Conservation (phyloP, 2,329 filamentous ascomycete genomes). For the Cytospora piceae region DNA sequence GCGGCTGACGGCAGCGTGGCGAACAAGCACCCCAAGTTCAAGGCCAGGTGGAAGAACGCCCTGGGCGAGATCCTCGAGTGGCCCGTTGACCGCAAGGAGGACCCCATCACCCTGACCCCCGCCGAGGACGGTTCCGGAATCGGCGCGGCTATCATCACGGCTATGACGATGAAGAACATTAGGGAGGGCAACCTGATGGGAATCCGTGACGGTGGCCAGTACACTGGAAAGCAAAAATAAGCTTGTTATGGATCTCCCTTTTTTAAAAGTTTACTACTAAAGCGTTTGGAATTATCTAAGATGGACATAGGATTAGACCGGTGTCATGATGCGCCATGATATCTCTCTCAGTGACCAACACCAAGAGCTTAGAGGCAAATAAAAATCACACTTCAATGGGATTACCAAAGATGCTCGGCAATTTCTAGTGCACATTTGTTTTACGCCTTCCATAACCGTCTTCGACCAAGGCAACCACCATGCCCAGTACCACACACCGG, state of each 20-base stretch:
- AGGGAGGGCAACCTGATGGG: slow-evolving; percentile 23
- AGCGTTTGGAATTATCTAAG: not conserved
- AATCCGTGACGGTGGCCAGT: slow-evolving; percentile 19
- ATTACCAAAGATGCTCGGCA: not conserved
- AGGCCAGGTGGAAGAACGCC: slow-evolving; percentile 69
- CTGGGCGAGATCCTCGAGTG: slow-evolving; percentile 76
- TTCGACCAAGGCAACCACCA: too few species aligned
- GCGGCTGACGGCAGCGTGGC: slow-evolving; percentile 78
- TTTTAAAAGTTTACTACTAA: not conserved
- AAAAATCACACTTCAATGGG: not conserved
- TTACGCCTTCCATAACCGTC: too few species aligned
- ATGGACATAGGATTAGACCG: not conserved
- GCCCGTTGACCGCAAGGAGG: slow-evolving; percentile 64
- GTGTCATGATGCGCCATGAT: not conserved
- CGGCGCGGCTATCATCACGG: slow-evolving; percentile 73
- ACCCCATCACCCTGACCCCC: slow-evolving; percentile 68
- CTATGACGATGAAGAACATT: slow-evolving; percentile 38
- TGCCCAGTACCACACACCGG: too few species aligned
- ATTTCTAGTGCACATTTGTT: not conserved
- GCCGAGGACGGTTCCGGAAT: slow-evolving; percentile 78
- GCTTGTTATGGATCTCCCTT: not conserved
- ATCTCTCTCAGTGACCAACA: not conserved
- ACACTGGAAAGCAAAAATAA: slow-evolving; percentile 8
- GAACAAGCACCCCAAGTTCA: slow-evolving; percentile 81
- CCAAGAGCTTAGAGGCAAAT: not conserved